These are phyloP conservation scores for Akanthomyces lecanii DNA, from an alignment of 2,329 filamentous ascomycete genomes.

Conservation along the genomic window DNA sequence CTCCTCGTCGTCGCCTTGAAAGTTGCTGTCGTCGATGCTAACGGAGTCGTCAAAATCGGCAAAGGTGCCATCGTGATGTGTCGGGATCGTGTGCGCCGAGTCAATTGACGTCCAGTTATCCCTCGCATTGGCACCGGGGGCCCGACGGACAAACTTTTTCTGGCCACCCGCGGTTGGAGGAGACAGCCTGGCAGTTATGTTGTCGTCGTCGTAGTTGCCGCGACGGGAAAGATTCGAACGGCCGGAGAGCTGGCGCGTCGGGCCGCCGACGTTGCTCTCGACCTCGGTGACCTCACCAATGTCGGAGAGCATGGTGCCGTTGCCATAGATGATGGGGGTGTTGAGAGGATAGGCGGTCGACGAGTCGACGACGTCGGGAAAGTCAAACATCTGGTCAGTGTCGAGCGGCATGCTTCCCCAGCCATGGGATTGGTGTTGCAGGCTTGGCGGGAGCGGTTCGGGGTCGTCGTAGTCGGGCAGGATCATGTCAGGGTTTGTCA, in stretches of 20 bases:
- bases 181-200: slow-evolving; percentile 33
- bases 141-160: slow-evolving; percentile 37
- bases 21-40: slow-evolving; percentile 61
- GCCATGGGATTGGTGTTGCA: slow-evolving; percentile 48
- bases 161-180: slow-evolving; percentile 45
- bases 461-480: slow-evolving; percentile 67
- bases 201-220: slow-evolving; percentile 31
- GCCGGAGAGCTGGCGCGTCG: slow-evolving; percentile 34
- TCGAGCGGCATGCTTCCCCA: slow-evolving; percentile 43
- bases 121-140: slow-evolving; percentile 38
- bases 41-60: slow-evolving; percentile 58
- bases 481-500: slow-evolving; percentile 95
- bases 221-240: slow-evolving; percentile 23
- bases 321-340: slow-evolving; percentile 65
- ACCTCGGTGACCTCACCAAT: slow-evolving; percentile 56
- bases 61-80: slow-evolving; percentile 43
- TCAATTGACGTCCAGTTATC: slow-evolving; percentile 54
- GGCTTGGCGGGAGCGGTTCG: slow-evolving; percentile 48
- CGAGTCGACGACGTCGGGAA: slow-evolving; percentile 31
- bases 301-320: slow-evolving; percentile 65
- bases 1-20: slow-evolving; percentile 65
- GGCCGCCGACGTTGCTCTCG: slow-evolving; percentile 45
- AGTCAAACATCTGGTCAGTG: slow-evolving; percentile 39
- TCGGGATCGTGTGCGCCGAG: slow-evolving; percentile 56
- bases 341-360: slow-evolving; percentile 46